These are phyloP conservation scores for Closterium sp. DNA, from an alignment of 139 green algal species.

Conservation along the genomic window DNA sequence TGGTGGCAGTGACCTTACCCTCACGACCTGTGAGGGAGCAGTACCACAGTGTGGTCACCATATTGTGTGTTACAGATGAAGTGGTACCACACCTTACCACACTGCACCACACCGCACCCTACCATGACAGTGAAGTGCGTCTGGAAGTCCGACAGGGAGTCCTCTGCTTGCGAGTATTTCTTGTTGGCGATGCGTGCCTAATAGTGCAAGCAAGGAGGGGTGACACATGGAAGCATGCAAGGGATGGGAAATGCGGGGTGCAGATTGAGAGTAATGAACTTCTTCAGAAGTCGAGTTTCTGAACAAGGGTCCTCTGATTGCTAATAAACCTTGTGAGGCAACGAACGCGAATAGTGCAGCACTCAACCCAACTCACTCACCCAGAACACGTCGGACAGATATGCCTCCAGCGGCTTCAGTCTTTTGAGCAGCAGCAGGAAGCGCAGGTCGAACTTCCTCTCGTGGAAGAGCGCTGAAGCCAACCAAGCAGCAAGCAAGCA, in stretches of 20 bases:
- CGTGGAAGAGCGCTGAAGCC: neutral
- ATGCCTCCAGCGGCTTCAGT: constrained; percentile 21
- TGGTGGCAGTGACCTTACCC: no score
- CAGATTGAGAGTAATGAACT: no score
- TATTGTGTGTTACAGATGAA: no score
- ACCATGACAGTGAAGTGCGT: constrained; percentile 55
- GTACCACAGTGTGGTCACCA: no score
- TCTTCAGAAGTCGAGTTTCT: no score
- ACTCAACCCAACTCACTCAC: constrained; percentile 12
- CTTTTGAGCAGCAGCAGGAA: constrained; percentile 31
- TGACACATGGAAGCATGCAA: neutral
- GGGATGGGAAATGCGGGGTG: neutral
- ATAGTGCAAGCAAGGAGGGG: no score
- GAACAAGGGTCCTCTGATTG: no score
- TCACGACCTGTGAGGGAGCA: no score
- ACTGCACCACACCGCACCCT: neutral
- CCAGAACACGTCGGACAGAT: constrained; percentile 45
- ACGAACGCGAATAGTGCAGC: no score
- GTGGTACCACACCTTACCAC: no score
- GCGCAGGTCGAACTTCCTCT: constrained; percentile 42
- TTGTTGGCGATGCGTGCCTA: constrained; percentile 48
- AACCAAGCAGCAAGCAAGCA: neutral
- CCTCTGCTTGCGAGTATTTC: constrained; percentile 1
- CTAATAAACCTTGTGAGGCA: no score
- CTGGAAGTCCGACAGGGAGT: constrained; percentile 30